Percentiles rank a stretch among this genome's conserved stretches.
These are phyloP conservation scores for Solanum ossicruentum DNA, from an alignment of 257 asterid species.

Conservation along the genomic window DNA sequence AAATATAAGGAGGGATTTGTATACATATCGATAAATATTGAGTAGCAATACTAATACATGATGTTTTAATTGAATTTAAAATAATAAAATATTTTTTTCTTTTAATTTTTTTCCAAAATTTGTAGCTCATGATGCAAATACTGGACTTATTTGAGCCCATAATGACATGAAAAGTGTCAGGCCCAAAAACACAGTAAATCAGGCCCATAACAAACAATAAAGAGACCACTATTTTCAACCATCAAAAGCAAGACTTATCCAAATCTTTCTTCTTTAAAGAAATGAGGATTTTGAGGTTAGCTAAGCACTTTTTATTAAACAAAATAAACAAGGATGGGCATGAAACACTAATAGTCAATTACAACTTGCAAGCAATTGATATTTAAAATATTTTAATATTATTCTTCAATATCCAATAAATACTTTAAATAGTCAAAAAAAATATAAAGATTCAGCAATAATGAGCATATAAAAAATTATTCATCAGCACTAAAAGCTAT, in stretches of 20 bases:
- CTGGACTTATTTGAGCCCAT: neutral
- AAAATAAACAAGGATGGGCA: neutral
- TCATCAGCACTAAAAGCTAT: neutral
- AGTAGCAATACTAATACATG: neutral
- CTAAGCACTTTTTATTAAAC: neutral
- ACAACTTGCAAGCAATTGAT: neutral
- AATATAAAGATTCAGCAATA: neutral
- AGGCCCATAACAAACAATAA: neutral
- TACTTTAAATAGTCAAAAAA: neutral
- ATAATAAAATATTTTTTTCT: neutral
- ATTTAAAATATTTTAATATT: neutral
- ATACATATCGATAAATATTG: too few species aligned
- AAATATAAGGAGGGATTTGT: too few species aligned
- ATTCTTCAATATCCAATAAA: neutral
- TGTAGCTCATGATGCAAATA: neutral
- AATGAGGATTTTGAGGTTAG: neutral
- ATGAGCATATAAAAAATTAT: neutral
- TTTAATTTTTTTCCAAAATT: neutral
- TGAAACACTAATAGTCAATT: neutral
- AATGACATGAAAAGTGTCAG: neutral
- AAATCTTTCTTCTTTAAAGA: neutral
- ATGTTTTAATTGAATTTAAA: neutral
- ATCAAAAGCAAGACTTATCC: neutral
- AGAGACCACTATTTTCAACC: neutral
- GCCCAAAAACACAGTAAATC: neutral